Conservation (phyloP, 441 rosid genomes). For the Sinapis alba region DNA sequence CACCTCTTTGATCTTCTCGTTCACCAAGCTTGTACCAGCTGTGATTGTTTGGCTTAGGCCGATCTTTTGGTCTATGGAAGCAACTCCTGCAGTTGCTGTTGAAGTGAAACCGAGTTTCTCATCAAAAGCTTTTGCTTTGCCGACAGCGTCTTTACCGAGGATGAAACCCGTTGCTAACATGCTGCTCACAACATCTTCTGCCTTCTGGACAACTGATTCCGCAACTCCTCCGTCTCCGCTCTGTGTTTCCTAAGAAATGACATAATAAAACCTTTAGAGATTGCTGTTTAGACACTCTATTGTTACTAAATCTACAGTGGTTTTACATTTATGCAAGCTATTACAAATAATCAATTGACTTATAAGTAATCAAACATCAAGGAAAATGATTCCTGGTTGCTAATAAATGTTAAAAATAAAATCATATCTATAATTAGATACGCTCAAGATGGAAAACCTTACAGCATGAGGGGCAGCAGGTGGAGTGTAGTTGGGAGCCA, state of each 20-base stretch:
- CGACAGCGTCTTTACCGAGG: conserved; percentile 88
- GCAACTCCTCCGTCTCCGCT: conserved; percentile 46
- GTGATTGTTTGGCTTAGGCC: conserved; percentile 59
- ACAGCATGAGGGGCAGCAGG: conserved; percentile 40
- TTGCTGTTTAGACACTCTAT: neutral
- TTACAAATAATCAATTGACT: neutral
- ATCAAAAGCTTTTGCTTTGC: conserved; percentile 76
- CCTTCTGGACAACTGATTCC: conserved; percentile 72
- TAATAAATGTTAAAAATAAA: neutral
- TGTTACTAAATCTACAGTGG: too few species aligned
- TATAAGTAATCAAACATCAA: neutral
- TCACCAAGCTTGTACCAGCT: conserved; percentile 60
- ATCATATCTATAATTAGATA: neutral
- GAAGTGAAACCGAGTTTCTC: conserved; percentile 55
- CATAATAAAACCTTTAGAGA: neutral
- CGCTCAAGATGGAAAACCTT: conserved; percentile 17
- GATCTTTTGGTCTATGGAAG: conserved; percentile 65
- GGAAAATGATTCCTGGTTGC: neutral
- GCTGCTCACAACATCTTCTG: conserved; percentile 88
- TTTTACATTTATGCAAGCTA: neutral
- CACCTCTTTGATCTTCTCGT: conserved; percentile 62
- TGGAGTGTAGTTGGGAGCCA: conserved; percentile 53
- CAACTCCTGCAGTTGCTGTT: conserved; percentile 50
- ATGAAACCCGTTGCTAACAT: conserved; percentile 96
- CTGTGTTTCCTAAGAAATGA: conserved; percentile 25